phyloP scores from a whole-genome alignment of 805 yeast species.

The Hanseniaspora clermontiae region DNA sequence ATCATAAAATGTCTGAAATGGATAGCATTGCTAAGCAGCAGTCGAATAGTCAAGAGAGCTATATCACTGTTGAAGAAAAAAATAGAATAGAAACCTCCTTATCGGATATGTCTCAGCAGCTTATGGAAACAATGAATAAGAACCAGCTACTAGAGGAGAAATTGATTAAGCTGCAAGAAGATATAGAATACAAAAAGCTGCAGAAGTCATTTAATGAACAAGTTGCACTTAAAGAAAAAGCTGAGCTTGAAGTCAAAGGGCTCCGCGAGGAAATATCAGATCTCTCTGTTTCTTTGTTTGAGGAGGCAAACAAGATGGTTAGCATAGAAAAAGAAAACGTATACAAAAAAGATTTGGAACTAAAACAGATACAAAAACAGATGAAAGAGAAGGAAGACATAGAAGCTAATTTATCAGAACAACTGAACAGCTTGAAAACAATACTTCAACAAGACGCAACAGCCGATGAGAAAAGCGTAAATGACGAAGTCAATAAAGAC shows the following conservation, averaged over 20 bases:
- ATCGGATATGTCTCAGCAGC: conserved; percentile 6
- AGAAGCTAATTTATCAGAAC: conserved; percentile 51
- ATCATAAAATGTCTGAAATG: background rate
- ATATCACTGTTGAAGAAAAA: conserved; percentile 8
- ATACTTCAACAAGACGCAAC: conserved; percentile 30
- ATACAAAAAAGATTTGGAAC: conserved; percentile 46
- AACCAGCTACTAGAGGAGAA: conserved; percentile 4
- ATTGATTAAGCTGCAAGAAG: conserved; percentile 1
- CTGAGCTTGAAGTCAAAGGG: conserved; percentile 47
- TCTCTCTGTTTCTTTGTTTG: conserved; percentile 60
- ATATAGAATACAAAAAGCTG: background rate
- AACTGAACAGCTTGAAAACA: conserved; percentile 53
- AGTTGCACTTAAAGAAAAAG: conserved; percentile 23
- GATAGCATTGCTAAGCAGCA: background rate
- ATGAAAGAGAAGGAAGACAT: conserved; percentile 58
- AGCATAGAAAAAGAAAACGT: conserved; percentile 61
- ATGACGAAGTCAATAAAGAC: background rate
- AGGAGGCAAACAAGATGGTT: conserved; percentile 78
- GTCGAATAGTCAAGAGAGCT: background rate
- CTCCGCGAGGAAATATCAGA: conserved; percentile 70
- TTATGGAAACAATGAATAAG: conserved; percentile 13
- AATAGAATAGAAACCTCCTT: conserved; percentile 8
- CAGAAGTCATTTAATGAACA: background rate
- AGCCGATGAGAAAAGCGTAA: background rate
- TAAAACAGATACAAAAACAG: conserved; percentile 40